Evolutionary conservation across 495 filamentous ascomycete species (phyloP).

Genomic region (Jackrogersella minutella): DNA sequence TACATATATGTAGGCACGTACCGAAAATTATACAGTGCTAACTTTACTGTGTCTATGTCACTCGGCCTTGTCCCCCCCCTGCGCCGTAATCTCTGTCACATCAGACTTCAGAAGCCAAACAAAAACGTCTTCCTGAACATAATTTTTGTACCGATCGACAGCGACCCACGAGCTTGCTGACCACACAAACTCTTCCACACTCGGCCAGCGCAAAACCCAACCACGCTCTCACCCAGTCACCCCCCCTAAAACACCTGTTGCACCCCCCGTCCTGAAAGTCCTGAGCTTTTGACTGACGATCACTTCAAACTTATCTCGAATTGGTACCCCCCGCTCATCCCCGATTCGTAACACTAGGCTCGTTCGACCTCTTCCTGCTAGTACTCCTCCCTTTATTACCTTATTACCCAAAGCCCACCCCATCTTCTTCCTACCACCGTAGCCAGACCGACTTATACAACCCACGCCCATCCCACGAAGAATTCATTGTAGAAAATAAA

Average conservation of each 20-base stretch:
- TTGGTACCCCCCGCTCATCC: conserved; percentile 43
- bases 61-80: conserved; percentile 24
- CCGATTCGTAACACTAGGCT: conserved; percentile 35
- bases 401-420: conserved; percentile 41
- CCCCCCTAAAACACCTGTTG: conserved; percentile 35
- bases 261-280: conserved; percentile 37
- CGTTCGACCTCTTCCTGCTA: conserved; percentile 25
- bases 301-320: conserved; percentile 42
- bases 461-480: conserved; percentile 31
- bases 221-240: conserved; percentile 31
- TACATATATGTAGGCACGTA: neutral
- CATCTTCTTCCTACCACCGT: conserved; percentile 26
- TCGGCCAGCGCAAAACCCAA: conserved; percentile 41
- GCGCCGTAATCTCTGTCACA: conserved; percentile 42
- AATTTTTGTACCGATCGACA: conserved; percentile 42
- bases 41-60: conserved; percentile 36
- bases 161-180: conserved; percentile 39
- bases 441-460: conserved; percentile 39
- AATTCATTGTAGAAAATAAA: conserved; percentile 31
- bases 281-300: conserved; percentile 44
- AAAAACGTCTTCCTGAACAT: conserved; percentile 37
- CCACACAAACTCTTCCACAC: conserved; percentile 38
- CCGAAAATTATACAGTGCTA: conserved; percentile 21
- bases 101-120: conserved; percentile 25
- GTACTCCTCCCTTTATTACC: conserved; percentile 37